These are phyloP conservation scores for Echites panduratus DNA, from an alignment of 257 asterid species.

Conservation along the genomic window DNA sequence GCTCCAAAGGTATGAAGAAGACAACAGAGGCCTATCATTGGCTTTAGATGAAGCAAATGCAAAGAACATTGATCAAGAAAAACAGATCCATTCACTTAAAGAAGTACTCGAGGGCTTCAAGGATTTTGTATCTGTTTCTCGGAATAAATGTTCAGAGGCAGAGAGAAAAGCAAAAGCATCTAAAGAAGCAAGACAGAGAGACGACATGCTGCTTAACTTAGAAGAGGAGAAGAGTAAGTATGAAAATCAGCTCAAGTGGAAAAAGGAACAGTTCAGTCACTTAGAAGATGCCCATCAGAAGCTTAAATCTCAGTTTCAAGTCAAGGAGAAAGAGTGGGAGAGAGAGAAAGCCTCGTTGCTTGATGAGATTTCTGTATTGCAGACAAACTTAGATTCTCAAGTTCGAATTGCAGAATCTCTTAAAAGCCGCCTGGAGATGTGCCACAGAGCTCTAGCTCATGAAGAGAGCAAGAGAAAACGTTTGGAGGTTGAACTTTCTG, in stretches of 20 bases:
- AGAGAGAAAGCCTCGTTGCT: slow-evolving; percentile 54
- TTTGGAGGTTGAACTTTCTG: slow-evolving; percentile 53
- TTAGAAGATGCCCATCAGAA: slow-evolving; percentile 74
- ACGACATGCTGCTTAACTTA: slow-evolving; percentile 38
- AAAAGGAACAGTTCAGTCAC: slow-evolving; percentile 79
- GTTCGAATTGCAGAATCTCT: slow-evolving; percentile 60
- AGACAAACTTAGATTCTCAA: slow-evolving; percentile 61
- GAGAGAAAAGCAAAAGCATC: slow-evolving; percentile 24
- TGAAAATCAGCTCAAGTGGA: slow-evolving; percentile 79
- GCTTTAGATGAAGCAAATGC: slow-evolving; percentile 68
- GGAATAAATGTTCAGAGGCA: slow-evolving; percentile 31
- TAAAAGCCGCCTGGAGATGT: slow-evolving; percentile 58
- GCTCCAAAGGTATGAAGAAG: slow-evolving; percentile 47
- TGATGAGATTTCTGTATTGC: slow-evolving; percentile 52
- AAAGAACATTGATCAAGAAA: slow-evolving; percentile 47
- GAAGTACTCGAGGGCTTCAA: slow-evolving; percentile 56
- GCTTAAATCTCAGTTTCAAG: slow-evolving; percentile 41
- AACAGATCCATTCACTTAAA: slow-evolving; percentile 37
- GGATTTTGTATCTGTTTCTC: slow-evolving; percentile 30
- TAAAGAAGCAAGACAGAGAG: slow-evolving; percentile 43
- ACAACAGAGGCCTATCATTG: slow-evolving; percentile 43
- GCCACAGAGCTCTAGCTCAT: slow-evolving; percentile 76
- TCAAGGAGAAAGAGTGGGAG: slow-evolving; percentile 75
- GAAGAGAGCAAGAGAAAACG: slow-evolving; percentile 64
- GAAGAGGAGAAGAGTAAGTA: slow-evolving; percentile 58